Conservation (phyloP, 2,329 filamentous ascomycete genomes). For the Penicillium palitans region DNA sequence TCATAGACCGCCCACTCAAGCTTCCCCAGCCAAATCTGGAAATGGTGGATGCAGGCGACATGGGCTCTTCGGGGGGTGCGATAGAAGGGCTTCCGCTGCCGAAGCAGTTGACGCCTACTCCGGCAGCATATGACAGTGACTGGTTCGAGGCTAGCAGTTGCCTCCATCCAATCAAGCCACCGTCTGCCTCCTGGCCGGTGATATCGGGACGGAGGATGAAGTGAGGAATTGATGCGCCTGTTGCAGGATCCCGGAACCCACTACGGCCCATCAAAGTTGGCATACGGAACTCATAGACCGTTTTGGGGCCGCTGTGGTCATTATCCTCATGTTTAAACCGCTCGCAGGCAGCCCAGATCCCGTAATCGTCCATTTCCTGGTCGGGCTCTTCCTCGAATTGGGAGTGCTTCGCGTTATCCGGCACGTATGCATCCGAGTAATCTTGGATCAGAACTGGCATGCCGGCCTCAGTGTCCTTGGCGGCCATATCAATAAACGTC, state of each 20-base stretch:
- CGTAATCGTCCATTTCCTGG: slow-evolving; percentile 37
- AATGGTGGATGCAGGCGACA: slow-evolving; percentile 35
- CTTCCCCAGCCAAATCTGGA: slow-evolving; percentile 40
- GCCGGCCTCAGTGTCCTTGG: slow-evolving; percentile 43
- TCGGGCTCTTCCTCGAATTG: slow-evolving; percentile 35
- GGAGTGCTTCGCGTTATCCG: slow-evolving; percentile 34
- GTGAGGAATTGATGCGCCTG: slow-evolving; percentile 37
- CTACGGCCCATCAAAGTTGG: slow-evolving; percentile 45
- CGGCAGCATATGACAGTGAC: slow-evolving; percentile 39
- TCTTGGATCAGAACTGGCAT: slow-evolving; percentile 46
- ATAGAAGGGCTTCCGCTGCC: slow-evolving; percentile 25
- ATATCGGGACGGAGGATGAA: slow-evolving; percentile 47
- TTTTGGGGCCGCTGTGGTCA: slow-evolving; percentile 34
- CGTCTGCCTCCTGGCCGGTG: slow-evolving; percentile 44
- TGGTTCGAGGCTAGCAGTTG: slow-evolving; percentile 45
- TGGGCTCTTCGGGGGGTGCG: slow-evolving; percentile 32
- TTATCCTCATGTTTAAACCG: slow-evolving; percentile 26
- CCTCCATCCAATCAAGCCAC: slow-evolving; percentile 47
- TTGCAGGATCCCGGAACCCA: slow-evolving; percentile 25
- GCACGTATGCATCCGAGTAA: slow-evolving; percentile 40
- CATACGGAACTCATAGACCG: slow-evolving; percentile 44
- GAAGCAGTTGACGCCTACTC: slow-evolving; percentile 37
- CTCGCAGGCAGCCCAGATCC: slow-evolving; percentile 29
- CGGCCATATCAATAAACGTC: slow-evolving; percentile 46
- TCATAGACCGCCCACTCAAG: slow-evolving; percentile 34